These are phyloP conservation scores for Neurospora sp. DNA, from an alignment of 2,329 filamentous ascomycete species.

Conservation along the genomic window DNA sequence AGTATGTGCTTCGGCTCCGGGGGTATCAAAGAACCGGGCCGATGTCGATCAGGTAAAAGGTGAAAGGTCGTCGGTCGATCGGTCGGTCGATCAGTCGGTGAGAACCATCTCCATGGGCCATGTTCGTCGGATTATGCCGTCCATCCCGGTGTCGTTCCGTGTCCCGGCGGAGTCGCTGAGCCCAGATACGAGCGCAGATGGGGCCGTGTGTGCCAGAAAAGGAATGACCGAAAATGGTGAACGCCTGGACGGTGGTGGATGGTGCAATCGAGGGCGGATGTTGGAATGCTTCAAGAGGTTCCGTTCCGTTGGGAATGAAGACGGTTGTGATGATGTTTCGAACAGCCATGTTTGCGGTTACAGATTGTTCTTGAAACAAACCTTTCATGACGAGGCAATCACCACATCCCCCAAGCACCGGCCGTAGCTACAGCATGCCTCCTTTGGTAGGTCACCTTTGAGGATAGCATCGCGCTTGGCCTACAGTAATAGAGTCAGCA, in stretches of 20 bases:
- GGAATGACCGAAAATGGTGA: not conserved
- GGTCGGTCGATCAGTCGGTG: not conserved
- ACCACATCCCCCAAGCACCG: conserved; percentile 41
- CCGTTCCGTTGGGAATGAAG: not conserved
- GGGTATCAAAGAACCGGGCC: not conserved
- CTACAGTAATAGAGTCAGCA: conserved; percentile 14
- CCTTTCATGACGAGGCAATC: conserved; percentile 29
- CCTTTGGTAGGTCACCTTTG: conserved; percentile 34
- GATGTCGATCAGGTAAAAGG: not conserved
- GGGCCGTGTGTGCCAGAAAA: not conserved
- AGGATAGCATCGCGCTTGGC: conserved; percentile 34
- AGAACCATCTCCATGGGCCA: not conserved
- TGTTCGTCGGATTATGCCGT: not conserved
- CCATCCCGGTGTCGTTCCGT: not conserved
- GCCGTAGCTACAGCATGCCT: conserved; percentile 45
- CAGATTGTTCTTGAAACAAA: not conserved
- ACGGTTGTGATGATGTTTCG: not conserved
- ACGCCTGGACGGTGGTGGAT: not conserved
- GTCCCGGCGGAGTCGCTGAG: not conserved
- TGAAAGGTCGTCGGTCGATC: not conserved
- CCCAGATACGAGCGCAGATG: not conserved
- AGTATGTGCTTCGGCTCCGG: not conserved
- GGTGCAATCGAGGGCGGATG: not conserved
- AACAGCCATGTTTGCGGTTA: not conserved
- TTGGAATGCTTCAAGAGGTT: not conserved